These are phyloP conservation scores for Melampsora medusae DNA, from an alignment of 1,284 basidiomycete genomes.

Conservation along the genomic window DNA sequence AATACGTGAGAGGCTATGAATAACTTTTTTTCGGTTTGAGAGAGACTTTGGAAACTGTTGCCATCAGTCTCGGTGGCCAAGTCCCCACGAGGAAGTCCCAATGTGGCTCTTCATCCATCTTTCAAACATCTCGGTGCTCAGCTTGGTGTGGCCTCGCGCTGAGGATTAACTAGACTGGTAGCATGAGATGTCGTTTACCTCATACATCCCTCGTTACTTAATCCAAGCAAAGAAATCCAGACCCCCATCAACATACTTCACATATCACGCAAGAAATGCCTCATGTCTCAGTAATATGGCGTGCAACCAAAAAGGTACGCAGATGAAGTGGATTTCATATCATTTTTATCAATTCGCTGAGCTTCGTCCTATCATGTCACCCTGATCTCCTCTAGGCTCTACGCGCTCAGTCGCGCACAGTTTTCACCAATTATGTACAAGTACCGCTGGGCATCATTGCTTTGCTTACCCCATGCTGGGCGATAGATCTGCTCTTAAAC, in stretches of 20 bases:
- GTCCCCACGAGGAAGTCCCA: neutral
- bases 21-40: neutral
- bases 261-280: neutral
- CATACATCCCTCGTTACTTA: no score
- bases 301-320: neutral
- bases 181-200: no score
- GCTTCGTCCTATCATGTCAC: neutral
- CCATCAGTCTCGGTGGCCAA: neutral
- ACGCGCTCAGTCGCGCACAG: neutral
- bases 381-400: neutral
- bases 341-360: no score
- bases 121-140: neutral
- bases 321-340: no score
- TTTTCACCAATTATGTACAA: constrained; percentile 27
- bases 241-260: no score
- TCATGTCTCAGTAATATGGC: neutral
- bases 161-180: no score
- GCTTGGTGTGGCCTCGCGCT: no score
- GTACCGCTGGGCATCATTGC: constrained; percentile 12
- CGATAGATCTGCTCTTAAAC: neutral
- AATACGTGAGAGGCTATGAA: no score
- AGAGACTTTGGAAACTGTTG: neutral
- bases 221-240: no score
- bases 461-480: constrained; percentile 20
- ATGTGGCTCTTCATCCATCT: neutral